Evolutionary conservation across 177 flowering plant genomes (phyloP).

Genomic region (Vitis hybrid): DNA sequence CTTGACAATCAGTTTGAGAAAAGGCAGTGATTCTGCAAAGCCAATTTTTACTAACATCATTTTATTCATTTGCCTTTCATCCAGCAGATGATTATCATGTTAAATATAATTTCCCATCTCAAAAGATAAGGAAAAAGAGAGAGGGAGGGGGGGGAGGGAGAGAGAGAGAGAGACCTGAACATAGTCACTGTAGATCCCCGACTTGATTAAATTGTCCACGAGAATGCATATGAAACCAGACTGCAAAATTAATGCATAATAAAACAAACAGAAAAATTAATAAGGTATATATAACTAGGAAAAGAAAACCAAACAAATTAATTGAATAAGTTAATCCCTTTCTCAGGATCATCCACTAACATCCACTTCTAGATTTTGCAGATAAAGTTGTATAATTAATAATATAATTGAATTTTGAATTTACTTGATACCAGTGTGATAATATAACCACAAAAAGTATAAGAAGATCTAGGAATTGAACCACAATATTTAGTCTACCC

Average conservation of each 20-base stretch:
- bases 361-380: too few species aligned
- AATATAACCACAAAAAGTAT: too few species aligned
- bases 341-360: too few species aligned
- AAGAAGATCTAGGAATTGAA: too few species aligned
- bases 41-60: not conserved
- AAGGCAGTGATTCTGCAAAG: not conserved
- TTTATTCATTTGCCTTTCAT: not conserved
- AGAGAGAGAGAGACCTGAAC: slow-evolving; percentile 39
- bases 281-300: too few species aligned
- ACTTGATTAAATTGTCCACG: slow-evolving; percentile 38
- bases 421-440: too few species aligned
- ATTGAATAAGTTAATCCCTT: not conserved
- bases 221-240: slow-evolving; percentile 38
- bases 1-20: not conserved
- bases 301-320: not conserved
- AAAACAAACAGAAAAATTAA: slow-evolving; percentile 5
- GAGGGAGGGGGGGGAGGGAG: not conserved
- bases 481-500: too few species aligned
- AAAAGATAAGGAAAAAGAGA: not conserved
- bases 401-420: too few species aligned
- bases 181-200: slow-evolving; percentile 39
- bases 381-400: too few species aligned
- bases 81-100: not conserved
- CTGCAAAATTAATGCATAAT: slow-evolving; percentile 30
- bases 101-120: not conserved